phyloP scores from a whole-genome alignment of 2,329 filamentous ascomycete species.

The Aspergillus niger region DNA sequence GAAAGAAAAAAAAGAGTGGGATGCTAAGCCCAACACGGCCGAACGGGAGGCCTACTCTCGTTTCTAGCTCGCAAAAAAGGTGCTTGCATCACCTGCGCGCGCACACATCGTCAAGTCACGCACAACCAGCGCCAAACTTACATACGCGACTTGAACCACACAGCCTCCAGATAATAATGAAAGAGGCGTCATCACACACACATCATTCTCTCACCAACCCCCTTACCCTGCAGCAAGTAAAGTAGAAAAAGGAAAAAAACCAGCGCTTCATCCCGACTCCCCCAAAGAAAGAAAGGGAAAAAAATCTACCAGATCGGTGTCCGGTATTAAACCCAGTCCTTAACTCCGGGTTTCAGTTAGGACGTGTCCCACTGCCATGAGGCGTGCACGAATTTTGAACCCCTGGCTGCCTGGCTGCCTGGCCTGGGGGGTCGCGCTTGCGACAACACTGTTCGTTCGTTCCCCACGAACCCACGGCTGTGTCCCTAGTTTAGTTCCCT shows the following conservation, averaged over 20 bases:
- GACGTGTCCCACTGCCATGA: neutral
- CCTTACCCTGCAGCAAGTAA: neutral
- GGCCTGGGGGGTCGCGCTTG: constrained; percentile 9
- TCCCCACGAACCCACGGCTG: constrained; percentile 19
- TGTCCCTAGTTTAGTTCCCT: constrained; percentile 11
- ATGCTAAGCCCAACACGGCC: neutral
- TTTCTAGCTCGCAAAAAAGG: neutral
- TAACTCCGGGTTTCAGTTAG: neutral
- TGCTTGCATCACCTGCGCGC: neutral
- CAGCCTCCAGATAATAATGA: too few relatives aligned
- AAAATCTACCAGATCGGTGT: neutral
- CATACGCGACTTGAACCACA: neutral
- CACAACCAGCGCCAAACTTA: neutral
- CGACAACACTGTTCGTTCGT: constrained; percentile 12
- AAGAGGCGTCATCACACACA: neutral
- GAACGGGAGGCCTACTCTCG: neutral
- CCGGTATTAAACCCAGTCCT: neutral
- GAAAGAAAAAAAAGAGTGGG: too few relatives aligned
- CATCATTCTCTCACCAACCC: neutral
- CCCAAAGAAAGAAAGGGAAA: too few relatives aligned
- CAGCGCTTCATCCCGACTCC: neutral
- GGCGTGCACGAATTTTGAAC: neutral
- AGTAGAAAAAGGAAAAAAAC: neutral
- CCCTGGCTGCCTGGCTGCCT: constrained; percentile 14
- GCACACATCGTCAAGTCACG: neutral